Percentiles rank a stretch among this genome's conserved stretches.
Conservation (phyloP, 2,329 filamentous ascomycete species). For the Colletotrichum sp. region DNA sequence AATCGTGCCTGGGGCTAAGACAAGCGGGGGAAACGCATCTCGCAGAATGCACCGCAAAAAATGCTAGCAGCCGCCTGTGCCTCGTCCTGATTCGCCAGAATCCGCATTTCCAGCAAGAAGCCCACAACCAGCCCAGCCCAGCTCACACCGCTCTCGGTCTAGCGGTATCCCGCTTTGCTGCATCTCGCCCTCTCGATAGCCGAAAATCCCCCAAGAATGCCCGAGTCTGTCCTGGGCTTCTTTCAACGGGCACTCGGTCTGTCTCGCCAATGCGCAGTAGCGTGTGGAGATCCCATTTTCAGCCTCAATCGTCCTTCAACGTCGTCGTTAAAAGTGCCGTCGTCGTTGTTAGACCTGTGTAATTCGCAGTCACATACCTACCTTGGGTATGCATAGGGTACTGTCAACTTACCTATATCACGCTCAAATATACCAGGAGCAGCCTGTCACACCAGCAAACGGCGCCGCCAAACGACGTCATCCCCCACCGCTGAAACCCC, state of each 20-base stretch:
- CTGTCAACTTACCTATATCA: background rate
- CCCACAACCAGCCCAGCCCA: background rate
- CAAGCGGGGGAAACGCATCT: background rate
- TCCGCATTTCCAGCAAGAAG: background rate
- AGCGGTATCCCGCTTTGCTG: background rate
- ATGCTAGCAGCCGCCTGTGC: background rate
- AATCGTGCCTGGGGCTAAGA: background rate
- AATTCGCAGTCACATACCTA: background rate
- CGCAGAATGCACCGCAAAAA: background rate
- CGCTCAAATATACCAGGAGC: background rate
- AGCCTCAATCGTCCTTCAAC: background rate
- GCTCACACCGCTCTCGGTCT: background rate
- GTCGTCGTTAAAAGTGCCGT: background rate
- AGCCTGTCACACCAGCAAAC: background rate
- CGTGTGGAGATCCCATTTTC: background rate
- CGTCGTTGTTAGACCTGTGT: background rate
- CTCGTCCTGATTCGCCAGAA: background rate
- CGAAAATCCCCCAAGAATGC: background rate
- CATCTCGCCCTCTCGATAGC: background rate
- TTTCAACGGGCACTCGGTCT: background rate
- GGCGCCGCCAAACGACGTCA: background rate
- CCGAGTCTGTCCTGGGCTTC: background rate
- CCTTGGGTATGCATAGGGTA: background rate
- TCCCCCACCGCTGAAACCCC: conserved; percentile 3
- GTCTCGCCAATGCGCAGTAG: background rate